These are phyloP conservation scores for Vinca minor DNA, from an alignment of 257 asterid species.

Conservation along the genomic window DNA sequence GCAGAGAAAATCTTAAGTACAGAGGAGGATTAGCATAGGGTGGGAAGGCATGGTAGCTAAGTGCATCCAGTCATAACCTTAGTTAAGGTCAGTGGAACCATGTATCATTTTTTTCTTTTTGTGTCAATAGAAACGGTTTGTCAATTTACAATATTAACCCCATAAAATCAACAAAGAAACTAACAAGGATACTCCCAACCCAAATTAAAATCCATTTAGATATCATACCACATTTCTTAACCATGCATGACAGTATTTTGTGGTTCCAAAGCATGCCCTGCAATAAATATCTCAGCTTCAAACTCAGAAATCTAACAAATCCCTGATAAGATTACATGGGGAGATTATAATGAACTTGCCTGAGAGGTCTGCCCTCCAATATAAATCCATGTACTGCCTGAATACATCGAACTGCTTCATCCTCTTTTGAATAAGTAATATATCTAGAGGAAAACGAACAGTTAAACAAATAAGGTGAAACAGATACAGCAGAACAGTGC, in stretches of 20 bases:
- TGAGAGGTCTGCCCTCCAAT: conserved; percentile 72
- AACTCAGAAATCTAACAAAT: conserved; percentile 12
- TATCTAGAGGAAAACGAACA: conserved; percentile 38
- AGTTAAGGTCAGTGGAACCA: background rate
- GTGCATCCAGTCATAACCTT: background rate
- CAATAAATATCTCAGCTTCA: conserved; percentile 16
- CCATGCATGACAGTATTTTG: conserved; percentile 93
- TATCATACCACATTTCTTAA: conserved; percentile 63
- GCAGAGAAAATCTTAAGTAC: conserved; percentile 11
- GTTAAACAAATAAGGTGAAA: background rate
- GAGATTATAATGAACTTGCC: conserved; percentile 31
- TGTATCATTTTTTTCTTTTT: too few species aligned
- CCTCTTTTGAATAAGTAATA: conserved; percentile 84
- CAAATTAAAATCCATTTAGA: conserved; percentile 4
- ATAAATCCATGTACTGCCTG: conserved; percentile 86
- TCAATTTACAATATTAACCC: background rate
- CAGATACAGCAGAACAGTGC: too few species aligned
- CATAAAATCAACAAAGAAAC: conserved; percentile 1
- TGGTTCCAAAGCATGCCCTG: conserved; percentile 96
- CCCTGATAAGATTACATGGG: background rate
- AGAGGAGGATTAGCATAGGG: background rate
- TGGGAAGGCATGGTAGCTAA: background rate
- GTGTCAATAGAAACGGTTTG: background rate
- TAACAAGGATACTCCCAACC: background rate
- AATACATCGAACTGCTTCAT: conserved; percentile 89